Evolutionary conservation across 2,329 filamentous ascomycete species (phyloP), one percentile per base, ranked within the genome.

Genomic region (Nothophoma quercina): DNA sequence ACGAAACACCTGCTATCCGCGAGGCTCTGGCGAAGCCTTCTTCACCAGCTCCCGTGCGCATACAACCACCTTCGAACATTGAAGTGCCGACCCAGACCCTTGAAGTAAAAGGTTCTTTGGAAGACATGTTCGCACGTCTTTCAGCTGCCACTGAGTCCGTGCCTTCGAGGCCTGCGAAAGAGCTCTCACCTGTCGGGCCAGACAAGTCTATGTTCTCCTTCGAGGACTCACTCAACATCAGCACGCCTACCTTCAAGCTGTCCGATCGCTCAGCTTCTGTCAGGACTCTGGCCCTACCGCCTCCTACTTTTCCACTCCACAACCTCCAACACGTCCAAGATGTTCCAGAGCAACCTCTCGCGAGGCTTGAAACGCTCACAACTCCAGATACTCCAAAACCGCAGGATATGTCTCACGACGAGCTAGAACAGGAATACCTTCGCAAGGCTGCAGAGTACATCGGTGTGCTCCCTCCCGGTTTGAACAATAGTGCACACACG

Each of bases 101-200:
- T 18, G 35, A 16, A 2, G 30, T 23, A 3, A 59, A 55, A 19
- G 33, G 44, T 13, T 51, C 47, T 7, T 32, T 67, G 13, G 67
- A 65, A 1, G 46, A 48, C 16, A 56, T 66, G 39, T 68, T 60
- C 40, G 60, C 62, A 12, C 61, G 59, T 7, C 47, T 69, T 19
- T 60, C 47, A 19, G 36, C 48, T 10, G 43, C 29, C 23, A 33
- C 13, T 5, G 10, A 44, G 6, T 7, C 33, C 4, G 26, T 36
- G 16, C 12, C 21, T 2, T 49, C 46, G 18, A n/a, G 22, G 16
- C 9, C 29, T 9, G 15, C 23, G 10, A 16, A 47, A 16, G 16
- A 33, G 10, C n/a, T 21, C 30, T 41, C 41, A 3, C 34, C 35
- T 9, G 7, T 4, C 15, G 36, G 45, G 0, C 56, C 52, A 8